Conservation (phyloP, 108 stramenopile species). For the Mayamaea pseudoterrestris region DNA sequence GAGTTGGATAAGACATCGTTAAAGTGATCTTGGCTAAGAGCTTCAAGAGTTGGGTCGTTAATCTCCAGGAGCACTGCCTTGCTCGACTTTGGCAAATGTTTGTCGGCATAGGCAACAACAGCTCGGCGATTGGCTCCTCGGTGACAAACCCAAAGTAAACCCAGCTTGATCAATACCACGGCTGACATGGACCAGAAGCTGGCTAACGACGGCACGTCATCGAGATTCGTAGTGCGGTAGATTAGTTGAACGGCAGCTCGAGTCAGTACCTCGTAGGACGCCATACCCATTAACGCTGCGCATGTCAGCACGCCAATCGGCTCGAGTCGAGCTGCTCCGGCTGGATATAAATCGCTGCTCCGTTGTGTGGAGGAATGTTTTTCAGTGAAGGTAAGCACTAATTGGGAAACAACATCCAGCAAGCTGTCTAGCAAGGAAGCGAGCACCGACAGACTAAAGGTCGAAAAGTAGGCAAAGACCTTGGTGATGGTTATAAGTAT, state of each 20-base stretch:
- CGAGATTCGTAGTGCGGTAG: constrained; percentile 1
- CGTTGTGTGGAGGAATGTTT: constrained; percentile 53
- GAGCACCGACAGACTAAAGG: constrained; percentile 71
- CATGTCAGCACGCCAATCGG: constrained; percentile 88
- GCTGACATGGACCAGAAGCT: constrained; percentile 52
- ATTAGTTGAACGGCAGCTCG: constrained; percentile 34
- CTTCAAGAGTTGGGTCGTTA: constrained; percentile 70
- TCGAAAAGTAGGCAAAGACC: constrained; percentile 58
- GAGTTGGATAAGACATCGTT: constrained; percentile 84
- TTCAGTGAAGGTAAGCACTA: constrained; percentile 77
- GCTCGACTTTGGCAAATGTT: background rate
- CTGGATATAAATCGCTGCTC: constrained; percentile 77
- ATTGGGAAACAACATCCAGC: constrained; percentile 83
- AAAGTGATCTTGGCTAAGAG: constrained; percentile 88
- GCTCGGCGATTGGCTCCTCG: constrained; percentile 4
- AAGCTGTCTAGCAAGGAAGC: constrained; percentile 83
- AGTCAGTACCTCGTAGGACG: constrained; percentile 79
- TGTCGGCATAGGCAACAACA: constrained; percentile 7
- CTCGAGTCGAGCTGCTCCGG: constrained; percentile 83
- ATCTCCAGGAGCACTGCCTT: constrained; percentile 13
- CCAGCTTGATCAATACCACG: constrained; percentile 74
- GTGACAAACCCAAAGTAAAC: constrained; percentile 44
- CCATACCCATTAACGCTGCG: constrained; percentile 91
- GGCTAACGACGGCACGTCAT: constrained; percentile 14
- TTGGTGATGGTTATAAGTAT: constrained; percentile 71